Evolutionary conservation across 768 basidiomycete genomes (phyloP).

Genomic region (Termitomyces sp.): DNA sequence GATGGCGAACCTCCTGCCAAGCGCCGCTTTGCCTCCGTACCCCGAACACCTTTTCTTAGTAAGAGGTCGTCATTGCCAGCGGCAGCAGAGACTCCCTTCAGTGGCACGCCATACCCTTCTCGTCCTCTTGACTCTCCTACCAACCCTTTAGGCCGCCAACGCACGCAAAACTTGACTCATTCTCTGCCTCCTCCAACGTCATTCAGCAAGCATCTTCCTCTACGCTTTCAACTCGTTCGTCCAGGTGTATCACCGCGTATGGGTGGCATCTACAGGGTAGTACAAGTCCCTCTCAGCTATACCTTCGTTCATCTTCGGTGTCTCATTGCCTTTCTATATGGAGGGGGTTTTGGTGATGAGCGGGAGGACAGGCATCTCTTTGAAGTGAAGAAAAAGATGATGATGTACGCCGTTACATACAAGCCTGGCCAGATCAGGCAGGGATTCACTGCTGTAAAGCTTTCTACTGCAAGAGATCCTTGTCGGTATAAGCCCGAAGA

Average conservation of each 20-base stretch:
- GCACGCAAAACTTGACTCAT: conserved; percentile 35
- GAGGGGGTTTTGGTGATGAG: conserved; percentile 21
- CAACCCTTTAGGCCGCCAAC: conserved; percentile 64
- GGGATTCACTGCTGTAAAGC: conserved; percentile 43
- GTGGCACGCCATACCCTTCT: conserved; percentile 41
- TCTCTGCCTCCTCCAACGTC: conserved; percentile 40
- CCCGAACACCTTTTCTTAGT: conserved; percentile 22
- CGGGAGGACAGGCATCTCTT: conserved; percentile 51
- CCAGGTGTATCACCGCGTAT: conserved; percentile 24
- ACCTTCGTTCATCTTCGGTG: conserved; percentile 63
- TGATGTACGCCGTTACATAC: conserved; percentile 35
- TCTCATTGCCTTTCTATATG: conserved; percentile 62
- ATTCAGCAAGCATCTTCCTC: conserved; percentile 57
- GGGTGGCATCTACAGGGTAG: conserved; percentile 59
- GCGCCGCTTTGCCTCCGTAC: conserved; percentile 14
- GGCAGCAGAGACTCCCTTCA: conserved; percentile 15
- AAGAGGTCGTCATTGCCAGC: conserved; percentile 21
- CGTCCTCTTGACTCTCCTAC: conserved; percentile 65
- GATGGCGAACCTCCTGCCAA: conserved; percentile 14
- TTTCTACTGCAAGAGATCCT: conserved; percentile 53
- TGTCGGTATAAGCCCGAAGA: conserved; percentile 37
- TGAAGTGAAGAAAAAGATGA: conserved; percentile 49
- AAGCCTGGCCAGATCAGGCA: conserved; percentile 51
- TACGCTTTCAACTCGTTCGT: conserved; percentile 60
- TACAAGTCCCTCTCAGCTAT: conserved; percentile 69